A percentile compares a stretch with the other conserved stretches of the same genome.
These are phyloP conservation scores for Pyrus hybrid DNA, from an alignment of 331 rosid genomes.

Conservation along the genomic window DNA sequence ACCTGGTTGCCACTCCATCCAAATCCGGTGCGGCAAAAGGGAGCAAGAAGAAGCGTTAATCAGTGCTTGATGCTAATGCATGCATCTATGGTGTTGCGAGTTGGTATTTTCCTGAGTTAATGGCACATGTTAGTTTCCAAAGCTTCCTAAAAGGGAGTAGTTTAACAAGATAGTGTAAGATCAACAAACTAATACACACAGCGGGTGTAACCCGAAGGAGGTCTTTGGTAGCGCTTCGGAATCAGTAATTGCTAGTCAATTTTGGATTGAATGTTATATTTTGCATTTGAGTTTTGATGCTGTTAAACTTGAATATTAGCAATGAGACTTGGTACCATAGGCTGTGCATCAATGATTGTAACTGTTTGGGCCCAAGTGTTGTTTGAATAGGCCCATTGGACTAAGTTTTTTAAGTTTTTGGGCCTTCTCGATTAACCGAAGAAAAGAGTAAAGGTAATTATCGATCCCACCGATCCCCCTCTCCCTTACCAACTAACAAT, in stretches of 20 bases:
- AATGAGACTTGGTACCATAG: neutral
- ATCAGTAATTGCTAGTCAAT: slow-evolving; percentile 11
- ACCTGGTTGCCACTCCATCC: slow-evolving; percentile 65
- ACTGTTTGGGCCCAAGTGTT: too few relatives aligned
- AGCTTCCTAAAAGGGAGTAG: slow-evolving; percentile 8
- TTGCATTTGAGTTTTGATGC: neutral
- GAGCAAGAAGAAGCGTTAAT: slow-evolving; percentile 94
- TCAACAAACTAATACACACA: slow-evolving; percentile 4
- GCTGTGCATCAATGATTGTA: too few relatives aligned
- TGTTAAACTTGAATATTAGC: neutral
- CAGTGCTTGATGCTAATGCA: neutral
- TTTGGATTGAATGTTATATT: slow-evolving; percentile 15
- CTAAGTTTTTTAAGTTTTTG: too few relatives aligned
- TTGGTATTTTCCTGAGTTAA: neutral
- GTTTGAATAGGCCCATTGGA: too few relatives aligned
- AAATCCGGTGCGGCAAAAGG: slow-evolving; percentile 66
- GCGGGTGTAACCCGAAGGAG: slow-evolving; percentile 1
- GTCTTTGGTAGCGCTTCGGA: neutral
- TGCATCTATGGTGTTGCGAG: neutral
- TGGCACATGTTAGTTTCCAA: slow-evolving; percentile 6
- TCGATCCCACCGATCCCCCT: too few relatives aligned
- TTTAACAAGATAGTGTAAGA: slow-evolving; percentile 12
- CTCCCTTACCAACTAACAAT: too few relatives aligned
- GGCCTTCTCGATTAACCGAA: too few relatives aligned
- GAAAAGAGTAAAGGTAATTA: too few relatives aligned